Conservation (phyloP, 2,329 filamentous ascomycete species). For the Sarocladiaceae sp. region DNA sequence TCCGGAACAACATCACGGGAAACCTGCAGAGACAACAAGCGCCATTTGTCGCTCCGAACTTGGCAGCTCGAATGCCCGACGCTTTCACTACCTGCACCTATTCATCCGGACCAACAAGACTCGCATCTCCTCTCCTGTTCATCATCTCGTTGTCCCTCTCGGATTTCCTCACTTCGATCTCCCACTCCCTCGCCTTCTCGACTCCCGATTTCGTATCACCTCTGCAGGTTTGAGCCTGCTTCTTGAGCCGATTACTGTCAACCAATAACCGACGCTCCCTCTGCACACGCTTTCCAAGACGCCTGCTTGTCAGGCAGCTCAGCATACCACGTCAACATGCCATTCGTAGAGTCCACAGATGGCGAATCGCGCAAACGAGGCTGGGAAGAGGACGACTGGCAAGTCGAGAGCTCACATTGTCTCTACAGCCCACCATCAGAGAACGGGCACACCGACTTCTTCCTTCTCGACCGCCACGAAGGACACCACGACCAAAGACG, state of each 20-base stretch:
- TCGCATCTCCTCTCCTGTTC: background rate
- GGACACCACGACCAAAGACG: slow-evolving; percentile 19
- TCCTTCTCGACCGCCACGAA: slow-evolving; percentile 21
- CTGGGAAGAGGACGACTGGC: slow-evolving; percentile 23
- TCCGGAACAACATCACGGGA: slow-evolving; percentile 9
- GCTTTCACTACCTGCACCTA: background rate
- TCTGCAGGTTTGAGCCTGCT: background rate
- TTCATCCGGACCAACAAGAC: slow-evolving; percentile 5
- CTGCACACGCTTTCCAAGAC: background rate
- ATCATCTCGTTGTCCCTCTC: background rate
- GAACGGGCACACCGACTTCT: slow-evolving; percentile 20
- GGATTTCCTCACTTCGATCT: background rate
- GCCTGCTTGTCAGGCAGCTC: slow-evolving; percentile 1
- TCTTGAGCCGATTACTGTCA: background rate
- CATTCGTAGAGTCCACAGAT: slow-evolving; percentile 26
- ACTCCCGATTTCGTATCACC: background rate
- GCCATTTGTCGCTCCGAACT: slow-evolving; percentile 2
- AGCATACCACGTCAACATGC: slow-evolving; percentile 23
- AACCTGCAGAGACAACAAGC: slow-evolving; percentile 3
- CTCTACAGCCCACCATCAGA: slow-evolving; percentile 19
- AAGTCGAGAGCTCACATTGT: slow-evolving; percentile 14
- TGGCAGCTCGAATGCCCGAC: background rate
- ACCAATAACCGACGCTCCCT: background rate
- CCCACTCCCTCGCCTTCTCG: background rate
- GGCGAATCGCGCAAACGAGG: slow-evolving; percentile 28